Percentiles rank a stretch among this genome's conserved stretches.
phyloP scores from a whole-genome alignment of 805 yeast genomes.

The Blastobotrys peoriensis region DNA sequence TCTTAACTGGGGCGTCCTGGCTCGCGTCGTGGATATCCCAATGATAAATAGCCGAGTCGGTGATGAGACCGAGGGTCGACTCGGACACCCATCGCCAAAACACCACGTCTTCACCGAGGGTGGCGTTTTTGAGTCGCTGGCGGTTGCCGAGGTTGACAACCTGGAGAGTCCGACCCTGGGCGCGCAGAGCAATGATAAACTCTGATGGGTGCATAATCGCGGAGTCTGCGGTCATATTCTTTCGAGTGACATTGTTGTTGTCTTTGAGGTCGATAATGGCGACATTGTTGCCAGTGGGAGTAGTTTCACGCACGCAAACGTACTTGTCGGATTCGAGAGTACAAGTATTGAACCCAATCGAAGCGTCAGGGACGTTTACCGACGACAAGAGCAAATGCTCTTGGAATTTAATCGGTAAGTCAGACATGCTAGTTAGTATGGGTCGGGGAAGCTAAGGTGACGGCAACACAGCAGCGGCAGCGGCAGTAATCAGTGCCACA shows the following conservation, averaged over 20 bases:
- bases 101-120: slow-evolving; percentile 80
- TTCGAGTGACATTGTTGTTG: slow-evolving; percentile 73
- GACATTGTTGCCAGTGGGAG: slow-evolving; percentile 60
- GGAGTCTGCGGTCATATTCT: slow-evolving; percentile 94
- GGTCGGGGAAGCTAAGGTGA: too few relatives aligned
- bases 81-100: slow-evolving; percentile 92
- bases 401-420: slow-evolving; percentile 91
- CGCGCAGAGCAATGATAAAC: slow-evolving; percentile 86
- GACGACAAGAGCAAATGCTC: slow-evolving; percentile 86
- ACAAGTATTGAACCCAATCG: slow-evolving; percentile 87
- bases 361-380: slow-evolving; percentile 76
- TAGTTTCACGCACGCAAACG: slow-evolving; percentile 53
- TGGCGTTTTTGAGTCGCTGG: slow-evolving; percentile 82
- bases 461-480: too few relatives aligned
- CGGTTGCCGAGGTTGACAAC: slow-evolving; percentile 84
- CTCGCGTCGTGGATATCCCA: slow-evolving; percentile 84
- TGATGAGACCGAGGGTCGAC: slow-evolving; percentile 72
- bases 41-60: slow-evolving; percentile 64
- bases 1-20: slow-evolving; percentile 66
- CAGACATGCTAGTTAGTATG: slow-evolving; percentile 2
- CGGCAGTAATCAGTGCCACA: too few relatives aligned
- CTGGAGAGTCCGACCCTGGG: slow-evolving; percentile 93
- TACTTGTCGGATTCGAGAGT: slow-evolving; percentile 90
- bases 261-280: slow-evolving; percentile 84
- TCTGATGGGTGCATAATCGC: slow-evolving; percentile 94